These are phyloP conservation scores for Escallonia rubra DNA, from an alignment of 129 eudicot species.

Conservation along the genomic window DNA sequence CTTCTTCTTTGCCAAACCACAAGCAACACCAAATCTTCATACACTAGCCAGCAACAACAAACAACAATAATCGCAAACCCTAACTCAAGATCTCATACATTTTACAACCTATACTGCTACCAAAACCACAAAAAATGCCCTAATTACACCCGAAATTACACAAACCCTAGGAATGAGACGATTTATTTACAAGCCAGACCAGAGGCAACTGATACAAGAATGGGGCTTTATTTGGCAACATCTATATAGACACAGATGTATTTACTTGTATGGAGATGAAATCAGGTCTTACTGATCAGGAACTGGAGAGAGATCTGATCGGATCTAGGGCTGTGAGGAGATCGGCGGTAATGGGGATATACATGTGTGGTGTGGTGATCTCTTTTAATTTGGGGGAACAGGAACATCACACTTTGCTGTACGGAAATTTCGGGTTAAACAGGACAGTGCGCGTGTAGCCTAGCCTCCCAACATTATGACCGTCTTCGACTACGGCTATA, in stretches of 20 bases:
- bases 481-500: too few species aligned
- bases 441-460: too few species aligned
- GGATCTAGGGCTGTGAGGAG: not conserved
- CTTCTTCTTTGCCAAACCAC: conserved; percentile 46
- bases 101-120: conserved; percentile 9
- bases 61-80: not conserved
- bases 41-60: conserved; percentile 23
- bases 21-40: conserved; percentile 71
- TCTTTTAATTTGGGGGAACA: too few species aligned
- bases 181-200: too few species aligned
- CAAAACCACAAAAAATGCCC: conserved; percentile 10
- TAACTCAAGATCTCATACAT: conserved; percentile 28
- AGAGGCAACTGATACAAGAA: too few species aligned
- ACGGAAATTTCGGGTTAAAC: not conserved
- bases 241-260: too few species aligned
- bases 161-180: too few species aligned
- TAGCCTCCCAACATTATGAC: too few species aligned
- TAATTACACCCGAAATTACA: not conserved
- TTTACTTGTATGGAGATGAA: too few species aligned
- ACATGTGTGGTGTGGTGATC: not conserved
- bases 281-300: too few species aligned
- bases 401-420: not conserved
- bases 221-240: too few species aligned
- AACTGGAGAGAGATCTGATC: not conserved
- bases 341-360: conserved; percentile 28